Percentiles rank a stretch among this genome's conserved stretches.
Conservation (phyloP, 2,329 filamentous ascomycete species). For the Xylogone sp. region DNA sequence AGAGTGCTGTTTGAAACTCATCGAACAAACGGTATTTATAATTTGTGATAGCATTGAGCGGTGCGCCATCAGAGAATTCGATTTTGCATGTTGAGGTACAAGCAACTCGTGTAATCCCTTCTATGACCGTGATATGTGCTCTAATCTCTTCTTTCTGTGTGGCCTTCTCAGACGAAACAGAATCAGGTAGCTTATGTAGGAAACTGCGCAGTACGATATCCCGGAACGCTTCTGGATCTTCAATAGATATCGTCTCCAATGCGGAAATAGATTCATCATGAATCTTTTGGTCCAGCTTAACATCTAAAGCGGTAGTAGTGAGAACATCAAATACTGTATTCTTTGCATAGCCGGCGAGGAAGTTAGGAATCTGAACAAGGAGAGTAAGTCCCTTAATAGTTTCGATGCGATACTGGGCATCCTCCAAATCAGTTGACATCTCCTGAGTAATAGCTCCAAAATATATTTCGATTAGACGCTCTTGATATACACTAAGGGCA, state of each 20-base stretch:
- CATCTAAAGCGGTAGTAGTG: slow-evolving; percentile 5
- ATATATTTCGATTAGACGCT: slow-evolving; percentile 17
- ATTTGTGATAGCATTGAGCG: slow-evolving; percentile 1
- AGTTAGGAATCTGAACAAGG: slow-evolving; percentile 18
- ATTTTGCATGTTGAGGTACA: slow-evolving; percentile 14
- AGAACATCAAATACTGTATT: slow-evolving; percentile 20
- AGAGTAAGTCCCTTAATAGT: slow-evolving; percentile 21
- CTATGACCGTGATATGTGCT: slow-evolving; percentile 9
- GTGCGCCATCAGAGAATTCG: slow-evolving; percentile 1
- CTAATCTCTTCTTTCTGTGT: slow-evolving; percentile 7
- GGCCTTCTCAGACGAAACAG: slow-evolving; percentile 3
- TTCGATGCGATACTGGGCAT: slow-evolving; percentile 14
- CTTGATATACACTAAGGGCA: slow-evolving; percentile 7
- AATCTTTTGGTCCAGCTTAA: slow-evolving; percentile 15
- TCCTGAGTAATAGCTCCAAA: slow-evolving; percentile 14
- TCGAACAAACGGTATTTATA: slow-evolving; percentile 2
- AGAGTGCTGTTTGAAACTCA: slow-evolving; percentile 11
- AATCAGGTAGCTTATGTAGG: slow-evolving; percentile 18
- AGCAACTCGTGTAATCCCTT: slow-evolving; percentile 17
- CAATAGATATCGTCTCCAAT: slow-evolving; percentile 17
- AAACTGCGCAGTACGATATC: slow-evolving; percentile 20
- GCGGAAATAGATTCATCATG: slow-evolving; percentile 15
- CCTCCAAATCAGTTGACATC: slow-evolving; percentile 4
- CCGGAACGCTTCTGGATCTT: slow-evolving; percentile 16
- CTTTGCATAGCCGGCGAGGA: slow-evolving; percentile 17